A percentile compares a stretch with the other conserved stretches of the same genome.
Evolutionary conservation across 805 yeast genomes (phyloP).

Genomic region (Millerozyma miso): DNA sequence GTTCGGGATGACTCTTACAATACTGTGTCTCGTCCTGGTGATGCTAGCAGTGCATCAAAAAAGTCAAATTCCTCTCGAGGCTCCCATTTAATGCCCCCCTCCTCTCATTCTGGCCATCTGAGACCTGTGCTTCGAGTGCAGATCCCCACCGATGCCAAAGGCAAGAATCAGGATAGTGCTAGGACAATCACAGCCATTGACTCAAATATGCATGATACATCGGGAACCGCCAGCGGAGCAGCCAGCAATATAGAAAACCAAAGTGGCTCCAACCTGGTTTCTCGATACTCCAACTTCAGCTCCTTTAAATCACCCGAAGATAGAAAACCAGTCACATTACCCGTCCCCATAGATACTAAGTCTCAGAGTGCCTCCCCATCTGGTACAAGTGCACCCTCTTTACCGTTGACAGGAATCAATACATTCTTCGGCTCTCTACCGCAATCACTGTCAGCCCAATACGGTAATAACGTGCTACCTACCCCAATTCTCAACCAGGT

Average conservation of each 20-base stretch:
- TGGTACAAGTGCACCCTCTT: constrained; percentile 35
- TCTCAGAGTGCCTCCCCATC: constrained; percentile 40
- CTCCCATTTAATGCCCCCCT: neutral
- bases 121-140: constrained; percentile 63
- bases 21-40: neutral
- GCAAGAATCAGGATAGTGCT: constrained; percentile 35
- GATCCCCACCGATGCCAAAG: constrained; percentile 51
- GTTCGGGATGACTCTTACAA: neutral
- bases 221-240: constrained; percentile 1
- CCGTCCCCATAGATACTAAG: constrained; percentile 31
- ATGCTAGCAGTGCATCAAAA: neutral
- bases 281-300: constrained; percentile 16
- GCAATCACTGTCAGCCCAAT: constrained; percentile 19
- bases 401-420: constrained; percentile 22
- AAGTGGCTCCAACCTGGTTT: constrained; percentile 5
- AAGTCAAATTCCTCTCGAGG: neutral
- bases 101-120: constrained; percentile 7
- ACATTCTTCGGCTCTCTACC: constrained; percentile 24
- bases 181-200: constrained; percentile 44
- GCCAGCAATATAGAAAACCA: constrained; percentile 2
- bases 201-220: constrained; percentile 9
- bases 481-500: constrained; percentile 36
- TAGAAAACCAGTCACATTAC: constrained; percentile 29
- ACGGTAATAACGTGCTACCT: constrained; percentile 18
- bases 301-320: constrained; percentile 28